Evolutionary conservation across 257 asterid genomes (phyloP).

Genomic region (Lavandula angustifolia): DNA sequence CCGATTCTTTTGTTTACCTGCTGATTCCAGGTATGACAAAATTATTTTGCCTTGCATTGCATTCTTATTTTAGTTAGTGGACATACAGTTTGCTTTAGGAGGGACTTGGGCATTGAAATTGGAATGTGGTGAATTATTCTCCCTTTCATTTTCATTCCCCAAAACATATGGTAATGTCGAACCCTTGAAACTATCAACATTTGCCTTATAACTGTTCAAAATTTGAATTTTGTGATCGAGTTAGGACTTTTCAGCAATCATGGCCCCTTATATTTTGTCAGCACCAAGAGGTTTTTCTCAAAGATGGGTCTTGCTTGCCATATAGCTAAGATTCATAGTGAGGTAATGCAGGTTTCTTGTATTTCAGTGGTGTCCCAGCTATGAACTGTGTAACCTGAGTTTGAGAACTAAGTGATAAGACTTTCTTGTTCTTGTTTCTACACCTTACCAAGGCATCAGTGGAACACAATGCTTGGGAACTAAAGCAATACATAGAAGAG

Average conservation of each 20-base stretch:
- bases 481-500: slow-evolving; percentile 89
- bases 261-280: slow-evolving; percentile 81
- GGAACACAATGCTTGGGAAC: slow-evolving; percentile 89
- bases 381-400: neutral
- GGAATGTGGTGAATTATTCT: neutral
- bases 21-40: slow-evolving; percentile 77
- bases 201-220: slow-evolving; percentile 28
- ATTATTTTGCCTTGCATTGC: neutral
- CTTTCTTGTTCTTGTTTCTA: slow-evolving; percentile 21
- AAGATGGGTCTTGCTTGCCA: slow-evolving; percentile 95
- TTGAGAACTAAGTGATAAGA: slow-evolving; percentile 2
- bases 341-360: slow-evolving; percentile 46
- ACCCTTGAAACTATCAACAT: slow-evolving; percentile 1
- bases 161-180: neutral
- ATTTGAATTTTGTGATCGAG: slow-evolving; percentile 25
- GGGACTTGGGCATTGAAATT: neutral
- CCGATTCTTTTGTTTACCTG: slow-evolving; percentile 81
- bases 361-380: neutral
- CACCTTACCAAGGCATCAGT: slow-evolving; percentile 68
- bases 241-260: slow-evolving; percentile 93
- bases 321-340: slow-evolving; percentile 90
- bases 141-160: neutral
- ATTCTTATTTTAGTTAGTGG: slow-evolving; percentile 19
- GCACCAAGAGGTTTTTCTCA: slow-evolving; percentile 79
- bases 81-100: neutral